Conservation (phyloP, 2,329 filamentous ascomycete genomes). For the Fusarium robinianum region DNA sequence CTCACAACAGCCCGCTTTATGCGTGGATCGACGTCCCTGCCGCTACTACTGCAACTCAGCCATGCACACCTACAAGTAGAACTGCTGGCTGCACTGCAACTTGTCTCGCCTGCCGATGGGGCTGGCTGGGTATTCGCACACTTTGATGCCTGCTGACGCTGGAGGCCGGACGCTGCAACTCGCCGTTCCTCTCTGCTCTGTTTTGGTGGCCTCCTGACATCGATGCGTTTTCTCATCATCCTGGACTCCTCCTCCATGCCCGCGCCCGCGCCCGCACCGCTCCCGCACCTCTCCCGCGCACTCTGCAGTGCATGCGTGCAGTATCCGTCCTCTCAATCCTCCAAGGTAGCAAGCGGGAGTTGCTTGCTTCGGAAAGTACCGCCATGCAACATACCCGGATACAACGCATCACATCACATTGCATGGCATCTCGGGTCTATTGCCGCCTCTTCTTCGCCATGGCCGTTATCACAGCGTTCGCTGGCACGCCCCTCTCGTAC, state of each 20-base stretch:
- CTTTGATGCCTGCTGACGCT: too few species aligned
- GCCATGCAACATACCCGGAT: constrained; percentile 11
- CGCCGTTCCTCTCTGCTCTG: too few species aligned
- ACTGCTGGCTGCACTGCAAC: constrained; percentile 4
- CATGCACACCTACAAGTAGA: constrained; percentile 15
- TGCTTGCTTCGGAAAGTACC: too few species aligned
- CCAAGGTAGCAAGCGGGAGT: too few species aligned
- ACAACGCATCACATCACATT: constrained; percentile 18
- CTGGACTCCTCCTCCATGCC: too few species aligned
- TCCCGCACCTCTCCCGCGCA: too few species aligned
- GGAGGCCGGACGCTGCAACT: too few species aligned
- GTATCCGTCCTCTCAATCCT: too few species aligned
- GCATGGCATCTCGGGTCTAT: constrained; percentile 14
- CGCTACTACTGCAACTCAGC: constrained; percentile 18
- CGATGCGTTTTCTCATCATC: too few species aligned
- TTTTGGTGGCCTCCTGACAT: too few species aligned
- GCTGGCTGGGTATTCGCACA: constrained; percentile 2
- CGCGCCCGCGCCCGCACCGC: too few species aligned
- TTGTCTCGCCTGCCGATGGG: constrained; percentile 1
- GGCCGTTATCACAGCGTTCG: constrained; percentile 2
- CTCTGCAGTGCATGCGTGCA: too few species aligned
- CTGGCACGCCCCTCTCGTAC: constrained; percentile 15
- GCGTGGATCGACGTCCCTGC: constrained; percentile 30
- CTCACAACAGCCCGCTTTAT: constrained; percentile 19
- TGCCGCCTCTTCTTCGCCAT: constrained; percentile 11